Base-by-base conservation (phyloP, 371 early-diverging fungal species). In the Apophysomyces variabilis region DNA sequence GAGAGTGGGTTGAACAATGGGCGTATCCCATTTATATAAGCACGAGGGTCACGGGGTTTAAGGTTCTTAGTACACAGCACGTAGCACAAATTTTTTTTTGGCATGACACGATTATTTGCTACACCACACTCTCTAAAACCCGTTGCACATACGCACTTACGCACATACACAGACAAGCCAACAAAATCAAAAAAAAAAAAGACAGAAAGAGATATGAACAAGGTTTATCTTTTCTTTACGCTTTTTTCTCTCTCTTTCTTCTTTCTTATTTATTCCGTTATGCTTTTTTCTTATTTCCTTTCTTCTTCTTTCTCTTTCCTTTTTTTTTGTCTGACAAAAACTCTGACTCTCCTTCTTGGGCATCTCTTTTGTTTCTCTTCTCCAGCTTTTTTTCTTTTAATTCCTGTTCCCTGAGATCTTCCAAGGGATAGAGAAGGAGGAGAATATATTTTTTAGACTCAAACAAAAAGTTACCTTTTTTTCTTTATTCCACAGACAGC, bases 11-110 rank as follows among this genome's bases (percentile, higher is more conserved):
- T 46, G 38, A 61, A 69, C 65, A 61, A 65, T 65, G 58, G 38
- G 38, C 56, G 43, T 41, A 57, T 43, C 50, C 57, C 65, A 58
- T 45, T 68, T 69, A 65, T 69, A 65, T 67, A 67, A 67, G 18
- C 63, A 59, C 57, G 32, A 56, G n/a, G 32, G 54, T 50, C 54
- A 50, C 54, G 54, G 54, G 54, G 11, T 50, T 41, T 21, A 50
- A 50, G 54, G 54, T 50, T 50, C 21, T 18, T 50, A 9, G 46
- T 18, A 45, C 5, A 18, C 9, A 18, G n/a, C n/a, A 16, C 54
- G 54, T 50, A 21, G 54, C 54, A 50, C 54, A 50, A 50, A 50
- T 50, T 18, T 18, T 18, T 16, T n/a, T 21, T 26, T 26, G 32
- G 32, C 9, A 50, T 50, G 54, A 50, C 54, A 50, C 54, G 54